These are phyloP conservation scores for Daldinia grandis DNA, from an alignment of 495 filamentous ascomycete species.

Conservation along the genomic window DNA sequence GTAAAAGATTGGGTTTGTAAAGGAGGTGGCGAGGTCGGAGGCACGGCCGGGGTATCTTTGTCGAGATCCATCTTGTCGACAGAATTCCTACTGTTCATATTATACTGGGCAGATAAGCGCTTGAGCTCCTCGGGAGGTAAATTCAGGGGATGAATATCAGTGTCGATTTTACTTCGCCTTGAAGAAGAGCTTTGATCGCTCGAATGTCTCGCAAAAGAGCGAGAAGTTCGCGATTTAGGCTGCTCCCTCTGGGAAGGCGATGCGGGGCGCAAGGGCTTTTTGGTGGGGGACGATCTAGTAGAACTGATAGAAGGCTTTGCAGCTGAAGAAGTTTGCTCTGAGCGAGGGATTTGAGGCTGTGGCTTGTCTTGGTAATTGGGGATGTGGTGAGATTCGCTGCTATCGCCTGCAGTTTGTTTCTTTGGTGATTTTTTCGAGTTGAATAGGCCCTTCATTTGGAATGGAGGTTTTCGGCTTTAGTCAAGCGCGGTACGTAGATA, in stretches of 20 bases:
- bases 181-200: slow-evolving; percentile 49
- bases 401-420: slow-evolving; percentile 57
- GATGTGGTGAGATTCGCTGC: slow-evolving; percentile 45
- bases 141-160: slow-evolving; percentile 83
- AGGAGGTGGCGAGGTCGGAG: slow-evolving; percentile 54
- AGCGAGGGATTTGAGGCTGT: slow-evolving; percentile 43
- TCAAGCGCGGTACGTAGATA: slow-evolving; percentile 23
- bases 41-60: slow-evolving; percentile 64
- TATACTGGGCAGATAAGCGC: slow-evolving; percentile 74
- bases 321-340: slow-evolving; percentile 41
- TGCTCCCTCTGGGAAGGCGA: slow-evolving; percentile 43
- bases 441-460: slow-evolving; percentile 64
- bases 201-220: slow-evolving; percentile 51
- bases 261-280: slow-evolving; percentile 42
- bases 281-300: slow-evolving; percentile 38
- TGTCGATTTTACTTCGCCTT: slow-evolving; percentile 65
- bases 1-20: slow-evolving; percentile 43
- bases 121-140: slow-evolving; percentile 84
- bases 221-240: slow-evolving; percentile 49
- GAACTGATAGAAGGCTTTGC: slow-evolving; percentile 36
- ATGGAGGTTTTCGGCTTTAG: slow-evolving; percentile 30
- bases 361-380: slow-evolving; percentile 39
- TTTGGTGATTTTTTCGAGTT: slow-evolving; percentile 63
- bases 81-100: slow-evolving; percentile 69
- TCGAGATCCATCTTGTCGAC: slow-evolving; percentile 80